Evolutionary conservation across 208 protist species (phyloP).

Genomic region (Phytomonas serpens): DNA sequence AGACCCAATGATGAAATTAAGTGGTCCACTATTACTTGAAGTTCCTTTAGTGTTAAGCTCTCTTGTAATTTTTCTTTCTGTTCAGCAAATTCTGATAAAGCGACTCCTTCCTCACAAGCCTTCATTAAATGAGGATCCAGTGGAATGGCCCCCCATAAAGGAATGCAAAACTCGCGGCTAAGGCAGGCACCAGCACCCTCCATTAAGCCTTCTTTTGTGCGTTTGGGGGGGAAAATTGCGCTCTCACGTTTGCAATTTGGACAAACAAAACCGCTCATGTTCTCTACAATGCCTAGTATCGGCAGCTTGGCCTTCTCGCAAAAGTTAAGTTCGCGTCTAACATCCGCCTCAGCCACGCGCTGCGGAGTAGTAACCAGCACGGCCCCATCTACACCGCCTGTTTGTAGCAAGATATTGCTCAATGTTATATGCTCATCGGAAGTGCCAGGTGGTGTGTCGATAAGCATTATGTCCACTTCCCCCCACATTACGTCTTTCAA

Average conservation of each 20-base stretch:
- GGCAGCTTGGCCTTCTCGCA: slow-evolving; percentile 95
- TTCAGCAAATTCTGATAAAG: slow-evolving; percentile 41
- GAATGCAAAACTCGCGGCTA: slow-evolving; percentile 73
- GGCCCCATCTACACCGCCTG: slow-evolving; percentile 77
- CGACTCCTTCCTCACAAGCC: slow-evolving; percentile 82
- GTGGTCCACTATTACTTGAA: slow-evolving; percentile 32
- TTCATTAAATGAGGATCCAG: slow-evolving; percentile 89
- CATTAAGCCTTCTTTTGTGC: slow-evolving; percentile 16
- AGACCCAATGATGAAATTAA: slow-evolving; percentile 34
- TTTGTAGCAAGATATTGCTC: slow-evolving; percentile 87
- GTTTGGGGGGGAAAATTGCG: slow-evolving; percentile 86
- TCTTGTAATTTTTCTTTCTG: slow-evolving; percentile 13
- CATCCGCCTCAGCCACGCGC: slow-evolving; percentile 97
- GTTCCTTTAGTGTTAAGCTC: slow-evolving; percentile 37
- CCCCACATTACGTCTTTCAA: slow-evolving; percentile 98
- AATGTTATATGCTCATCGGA: slow-evolving; percentile 99
- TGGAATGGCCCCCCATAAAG: slow-evolving; percentile 82
- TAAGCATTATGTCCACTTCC: slow-evolving; percentile 96
- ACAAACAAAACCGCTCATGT: slow-evolving; percentile 98
- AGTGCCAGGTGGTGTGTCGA: slow-evolving; percentile 99
- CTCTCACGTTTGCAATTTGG: slow-evolving; percentile 90
- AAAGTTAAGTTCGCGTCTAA: slow-evolving; percentile 97
- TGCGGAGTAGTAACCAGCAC: slow-evolving; percentile 98
- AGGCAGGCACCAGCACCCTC: slow-evolving; percentile 67
- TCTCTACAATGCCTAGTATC: slow-evolving; percentile 99